Evolutionary conservation across 768 basidiomycete genomes (phyloP), one percentile per base, ranked within the genome.

Genomic region (Mycena capillaripes): DNA sequence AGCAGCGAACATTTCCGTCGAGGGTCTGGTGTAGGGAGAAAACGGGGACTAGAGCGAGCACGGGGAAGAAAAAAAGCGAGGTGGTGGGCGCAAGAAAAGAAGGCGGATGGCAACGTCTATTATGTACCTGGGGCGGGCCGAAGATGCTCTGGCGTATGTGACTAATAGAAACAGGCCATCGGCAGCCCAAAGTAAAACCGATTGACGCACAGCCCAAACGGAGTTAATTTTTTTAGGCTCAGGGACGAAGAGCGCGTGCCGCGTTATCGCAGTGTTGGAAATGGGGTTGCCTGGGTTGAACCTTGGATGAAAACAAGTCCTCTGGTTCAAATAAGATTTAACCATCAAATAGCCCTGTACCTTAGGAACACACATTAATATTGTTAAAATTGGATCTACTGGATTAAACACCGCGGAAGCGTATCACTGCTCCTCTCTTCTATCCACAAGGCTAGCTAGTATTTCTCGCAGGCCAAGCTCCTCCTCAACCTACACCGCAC

Each of bases 401-500:
- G 29, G 21, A 50, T 50, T 32, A 4, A 9, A 27, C 29, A 30
- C 7, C 12, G 6, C 11, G 16, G 29, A 36, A 25, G 19, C n/a
- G 21, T 3, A 68, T 44, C 14, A 50, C n/a, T 55, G 36, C 19
- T 57, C 61, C 32, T 72, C 66, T 12, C 46, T 44, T 17, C 27
- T 19, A 46, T 52, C 75, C 44, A 78, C 71, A n/a, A 90, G 66
- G 56, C 81, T 81, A 38, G 80, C 79, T 36, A 92, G 81, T 19
- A 90, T 71, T 7, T 83, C 82, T 25, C 83, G 83, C 61, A 92
- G 59, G 16, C 91, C 90, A 44, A 92, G 73, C 48, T 91, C 87
- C 50, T 80, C 81, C 75, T 92, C 91, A 46, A 93, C 87, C 92
- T 92, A 29, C 42, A n/a, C 9, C 62, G 25, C 27, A 12, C 23